Conservation (phyloP, 257 asterid genomes). For the Pogostemon cablin region DNA sequence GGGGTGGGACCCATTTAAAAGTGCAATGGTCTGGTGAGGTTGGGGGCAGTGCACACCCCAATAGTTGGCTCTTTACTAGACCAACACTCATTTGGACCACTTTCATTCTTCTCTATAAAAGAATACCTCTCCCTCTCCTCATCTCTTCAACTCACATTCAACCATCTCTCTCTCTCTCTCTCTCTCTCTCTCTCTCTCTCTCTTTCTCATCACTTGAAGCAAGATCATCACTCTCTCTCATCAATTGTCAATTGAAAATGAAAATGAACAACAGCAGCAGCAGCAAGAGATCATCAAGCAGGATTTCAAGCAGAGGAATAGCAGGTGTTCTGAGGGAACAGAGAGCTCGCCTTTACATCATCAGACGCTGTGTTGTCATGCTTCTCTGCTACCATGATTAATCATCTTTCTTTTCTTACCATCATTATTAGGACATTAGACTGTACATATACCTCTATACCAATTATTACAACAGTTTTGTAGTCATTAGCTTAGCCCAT, state of each 20-base stretch:
- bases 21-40: constrained; percentile 48
- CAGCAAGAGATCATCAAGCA: constrained; percentile 46
- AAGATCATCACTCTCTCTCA: neutral
- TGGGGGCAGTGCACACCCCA: constrained; percentile 57
- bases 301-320: constrained; percentile 73
- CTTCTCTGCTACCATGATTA: constrained; percentile 79
- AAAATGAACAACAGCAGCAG: constrained; percentile 57
- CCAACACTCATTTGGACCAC: constrained; percentile 53
- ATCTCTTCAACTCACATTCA: neutral
- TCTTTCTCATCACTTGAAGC: constrained; percentile 14
- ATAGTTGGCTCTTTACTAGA: constrained; percentile 63
- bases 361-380: constrained; percentile 82
- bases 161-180: neutral
- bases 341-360: constrained; percentile 81
- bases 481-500: no score
- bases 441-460: constrained; percentile 23
- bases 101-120: constrained; percentile 43
- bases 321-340: constrained; percentile 78
- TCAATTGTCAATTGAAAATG: constrained; percentile 33
- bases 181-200: neutral
- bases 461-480: no score
- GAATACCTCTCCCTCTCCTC: constrained; percentile 12
- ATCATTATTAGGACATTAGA: neutral
- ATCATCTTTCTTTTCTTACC: neutral
- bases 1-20: constrained; percentile 33